Evolutionary conservation across 179 eudicot genomes (phyloP), one percentile per base, ranked within the genome.

Genomic region (Patellifolia procumbens): DNA sequence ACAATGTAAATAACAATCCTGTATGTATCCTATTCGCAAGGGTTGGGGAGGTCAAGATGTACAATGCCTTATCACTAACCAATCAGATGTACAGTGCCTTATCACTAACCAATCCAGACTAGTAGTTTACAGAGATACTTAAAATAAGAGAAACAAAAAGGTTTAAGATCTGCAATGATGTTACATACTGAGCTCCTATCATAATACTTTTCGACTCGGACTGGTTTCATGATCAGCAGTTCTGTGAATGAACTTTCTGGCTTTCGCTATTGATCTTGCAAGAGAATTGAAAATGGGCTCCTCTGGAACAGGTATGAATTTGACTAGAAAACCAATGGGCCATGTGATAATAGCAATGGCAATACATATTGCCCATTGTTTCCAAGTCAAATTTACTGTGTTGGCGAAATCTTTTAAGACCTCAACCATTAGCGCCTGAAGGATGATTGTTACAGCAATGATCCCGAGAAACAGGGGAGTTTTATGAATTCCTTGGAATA

Each of bases 341-440:
- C 91, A 92, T 24, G 90, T 75, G 7, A 90, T 31, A 26, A 91
- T 76, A 7, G 89, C 91, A 29, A 92, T 79, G 39, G 52, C 75
- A 31, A 85, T 75, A 74, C 97, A 92, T 77, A 72, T 74, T 15
- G 72, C 86, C 97, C 97, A 92, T 63, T 92, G 88, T 60, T 34
- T 60, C 91, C 85, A 83, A 61, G 81, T 87, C 81, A 92, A 72
- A n/a, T 85, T 88, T 68, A 76, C 90, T 1, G 92, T 90, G 58
- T 85, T 78, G 29, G 94, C 94, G 66, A 92, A 92, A 63, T 88
- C 83, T 81, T 76, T 90, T 62, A 92, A 63, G 65, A 90, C 84
- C 81, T 90, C 94, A 19, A 90, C 97, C 94, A 92, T 92, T 71
- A 90, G 79, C 10, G 85, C 79, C 83, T 92, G 97, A 66, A 92